Evolutionary conservation across 139 green algal species (phyloP), one percentile per base, ranked within the genome.

Genomic region (Chlorella sp.): DNA sequence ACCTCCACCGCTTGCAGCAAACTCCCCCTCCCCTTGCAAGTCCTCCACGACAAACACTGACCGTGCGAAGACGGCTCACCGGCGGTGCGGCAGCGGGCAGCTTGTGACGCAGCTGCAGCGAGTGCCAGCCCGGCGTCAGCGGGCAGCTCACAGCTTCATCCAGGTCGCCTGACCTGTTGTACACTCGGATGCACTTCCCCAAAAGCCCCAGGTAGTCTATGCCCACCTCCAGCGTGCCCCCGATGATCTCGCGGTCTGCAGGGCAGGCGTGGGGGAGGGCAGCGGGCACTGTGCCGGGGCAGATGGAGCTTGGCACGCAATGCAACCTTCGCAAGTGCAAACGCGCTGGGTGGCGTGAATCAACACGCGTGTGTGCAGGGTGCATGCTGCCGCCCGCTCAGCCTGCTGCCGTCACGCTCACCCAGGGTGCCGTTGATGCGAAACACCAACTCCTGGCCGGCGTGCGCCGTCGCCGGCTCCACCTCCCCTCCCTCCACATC

Each of bases 101-200:
- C 36, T 53, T 60, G 75, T 92, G 71, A 28, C 88, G 66, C n/a
- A 89, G 88, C 22, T 30, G 61, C 40, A 94, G 57, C 26, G 71
- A 66, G 26, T 90, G 48, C 5, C 84, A 73, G 3, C 91, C 91
- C 4, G 85, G 78, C 30, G 57, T 40, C 66, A 94, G 60, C 24
- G 91, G 91, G 83, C 91, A 94, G 34, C 77, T 68, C 32, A 91
- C 86, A 1, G 75, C 75, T 19, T 94, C 79, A 71, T 89, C 92
- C 36, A 94, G 68, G 78, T 91, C 86, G 5, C 89, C 83, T 15
- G 24, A 81, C 36, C 91, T 85, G n/a, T 48, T 88, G 69, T 89
- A 94, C 19, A 94, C 87, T 1, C 86, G 79, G n/a, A 94, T n/a
- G n/a, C n/a, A n/a, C n/a, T n/a, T n/a, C n/a, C n/a, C n/a, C n/a